phyloP scores from a whole-genome alignment of 2,329 filamentous ascomycete species.

The Botrytis elliptica region DNA sequence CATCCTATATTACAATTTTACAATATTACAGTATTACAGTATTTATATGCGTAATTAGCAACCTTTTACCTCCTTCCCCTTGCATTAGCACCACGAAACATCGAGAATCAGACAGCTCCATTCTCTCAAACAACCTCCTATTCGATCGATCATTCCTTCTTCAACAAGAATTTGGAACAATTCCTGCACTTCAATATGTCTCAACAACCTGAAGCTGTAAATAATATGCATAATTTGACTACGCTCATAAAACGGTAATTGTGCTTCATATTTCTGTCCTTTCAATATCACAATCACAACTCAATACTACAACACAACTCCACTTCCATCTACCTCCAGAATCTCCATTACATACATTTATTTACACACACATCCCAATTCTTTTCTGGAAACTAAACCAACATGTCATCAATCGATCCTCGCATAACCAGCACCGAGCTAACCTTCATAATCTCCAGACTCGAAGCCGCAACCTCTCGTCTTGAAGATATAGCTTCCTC shows the following conservation, averaged over 20 bases:
- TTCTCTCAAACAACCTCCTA: background rate
- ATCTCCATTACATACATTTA: background rate
- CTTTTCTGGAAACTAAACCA: conserved; percentile 17
- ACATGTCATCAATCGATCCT: conserved; percentile 34
- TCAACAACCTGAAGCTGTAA: conserved; percentile 48
- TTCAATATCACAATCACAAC: background rate
- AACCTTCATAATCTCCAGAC: conserved; percentile 55
- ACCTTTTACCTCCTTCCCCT: background rate
- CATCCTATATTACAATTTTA: background rate
- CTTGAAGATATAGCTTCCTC: conserved; percentile 94
- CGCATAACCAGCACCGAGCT: conserved; percentile 33
- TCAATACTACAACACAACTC: background rate
- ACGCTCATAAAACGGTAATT: conserved; percentile 96
- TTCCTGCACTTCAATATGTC: conserved; percentile 49
- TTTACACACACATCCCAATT: conserved; percentile 2
- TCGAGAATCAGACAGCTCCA: background rate
- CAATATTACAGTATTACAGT: background rate
- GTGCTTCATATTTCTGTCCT: conserved; percentile 22
- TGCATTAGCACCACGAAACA: conserved; percentile 6
- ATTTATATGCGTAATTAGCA: conserved; percentile 1
- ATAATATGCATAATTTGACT: conserved; percentile 93
- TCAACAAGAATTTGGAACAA: conserved; percentile 2
- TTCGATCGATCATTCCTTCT: background rate
- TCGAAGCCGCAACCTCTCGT: conserved; percentile 94
- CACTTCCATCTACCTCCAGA: background rate